A percentile compares a stretch with the other conserved stretches of the same genome.
Evolutionary conservation across 139 green algal genomes (phyloP).

Genomic region (Closterium sp.): DNA sequence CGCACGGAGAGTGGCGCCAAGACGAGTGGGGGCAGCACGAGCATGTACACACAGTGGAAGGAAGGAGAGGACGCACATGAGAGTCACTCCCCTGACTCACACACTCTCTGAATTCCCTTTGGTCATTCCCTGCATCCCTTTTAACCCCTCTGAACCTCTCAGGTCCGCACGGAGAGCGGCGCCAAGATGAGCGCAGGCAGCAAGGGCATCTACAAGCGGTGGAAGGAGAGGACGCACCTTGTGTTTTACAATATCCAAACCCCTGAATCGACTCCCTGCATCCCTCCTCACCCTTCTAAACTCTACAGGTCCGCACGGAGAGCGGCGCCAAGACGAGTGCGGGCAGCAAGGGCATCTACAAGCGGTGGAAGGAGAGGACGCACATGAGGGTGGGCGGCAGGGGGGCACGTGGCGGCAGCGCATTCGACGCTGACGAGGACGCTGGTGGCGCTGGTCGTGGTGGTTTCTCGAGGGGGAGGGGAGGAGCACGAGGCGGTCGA

Average conservation of each 20-base stretch:
- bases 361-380: conserved; percentile 40
- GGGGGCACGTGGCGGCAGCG: background rate
- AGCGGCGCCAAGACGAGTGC: conserved; percentile 26
- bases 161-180: conserved; percentile 32
- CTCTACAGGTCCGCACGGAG: conserved; percentile 20
- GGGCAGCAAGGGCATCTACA: conserved; percentile 31
- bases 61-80: no score
- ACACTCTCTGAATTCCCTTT: no score
- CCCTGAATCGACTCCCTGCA: background rate
- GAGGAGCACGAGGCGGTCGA: background rate
- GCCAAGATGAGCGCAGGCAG: conserved; percentile 19
- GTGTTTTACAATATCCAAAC: no score
- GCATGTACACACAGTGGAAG: conserved; percentile 43
- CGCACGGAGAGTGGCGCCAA: conserved; percentile 39
- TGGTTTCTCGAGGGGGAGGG: background rate
- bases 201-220: conserved; percentile 39
- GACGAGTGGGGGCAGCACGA: background rate
- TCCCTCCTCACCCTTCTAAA: background rate
- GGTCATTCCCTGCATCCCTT: no score
- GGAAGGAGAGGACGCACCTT: conserved; percentile 35
- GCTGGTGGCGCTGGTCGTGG: background rate
- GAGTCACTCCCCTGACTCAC: no score
- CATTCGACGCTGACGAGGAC: background rate
- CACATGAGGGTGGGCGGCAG: conserved; percentile 31
- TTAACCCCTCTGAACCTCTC: no score